phyloP scores from a whole-genome alignment of 768 basidiomycete genomes.

The Xerocomus spinulosus region DNA sequence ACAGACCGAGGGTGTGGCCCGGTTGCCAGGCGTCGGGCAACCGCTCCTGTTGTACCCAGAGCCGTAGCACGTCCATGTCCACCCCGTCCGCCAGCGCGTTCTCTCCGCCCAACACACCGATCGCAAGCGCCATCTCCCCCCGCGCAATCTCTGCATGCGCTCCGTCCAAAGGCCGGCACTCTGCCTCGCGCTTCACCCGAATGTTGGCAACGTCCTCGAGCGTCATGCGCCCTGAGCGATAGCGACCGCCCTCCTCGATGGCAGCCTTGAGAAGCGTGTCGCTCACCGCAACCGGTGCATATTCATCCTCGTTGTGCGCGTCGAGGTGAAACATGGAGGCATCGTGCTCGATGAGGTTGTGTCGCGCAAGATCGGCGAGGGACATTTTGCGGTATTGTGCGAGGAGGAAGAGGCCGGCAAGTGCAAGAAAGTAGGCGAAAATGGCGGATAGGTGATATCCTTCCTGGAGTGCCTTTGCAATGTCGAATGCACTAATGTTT shows the following conservation, averaged over 20 bases:
- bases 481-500: slow-evolving; percentile 39
- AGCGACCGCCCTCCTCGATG: slow-evolving; percentile 29
- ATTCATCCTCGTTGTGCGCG: slow-evolving; percentile 39
- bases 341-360: slow-evolving; percentile 53
- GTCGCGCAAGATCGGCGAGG: slow-evolving; percentile 41
- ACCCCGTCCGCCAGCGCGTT: slow-evolving; percentile 38
- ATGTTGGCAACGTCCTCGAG: slow-evolving; percentile 42
- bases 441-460: slow-evolving; percentile 50
- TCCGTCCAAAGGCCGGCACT: slow-evolving; percentile 37
- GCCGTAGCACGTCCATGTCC: slow-evolving; percentile 41
- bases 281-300: slow-evolving; percentile 42
- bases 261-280: slow-evolving; percentile 37
- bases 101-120: slow-evolving; percentile 43
- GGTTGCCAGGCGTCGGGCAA: slow-evolving; percentile 41
- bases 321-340: slow-evolving; percentile 53
- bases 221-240: slow-evolving; percentile 28
- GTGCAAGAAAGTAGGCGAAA: slow-evolving; percentile 45
- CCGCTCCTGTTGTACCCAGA: slow-evolving; percentile 50
- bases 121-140: slow-evolving; percentile 63
- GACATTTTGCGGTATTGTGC: slow-evolving; percentile 33
- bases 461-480: slow-evolving; percentile 40
- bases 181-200: slow-evolving; percentile 48
- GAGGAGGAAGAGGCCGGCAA: slow-evolving; percentile 44
- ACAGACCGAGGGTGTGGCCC: slow-evolving; percentile 27
- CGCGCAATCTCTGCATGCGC: slow-evolving; percentile 59